These are phyloP conservation scores for Lactarius indigo DNA, from an alignment of 768 basidiomycete genomes.

Conservation along the genomic window DNA sequence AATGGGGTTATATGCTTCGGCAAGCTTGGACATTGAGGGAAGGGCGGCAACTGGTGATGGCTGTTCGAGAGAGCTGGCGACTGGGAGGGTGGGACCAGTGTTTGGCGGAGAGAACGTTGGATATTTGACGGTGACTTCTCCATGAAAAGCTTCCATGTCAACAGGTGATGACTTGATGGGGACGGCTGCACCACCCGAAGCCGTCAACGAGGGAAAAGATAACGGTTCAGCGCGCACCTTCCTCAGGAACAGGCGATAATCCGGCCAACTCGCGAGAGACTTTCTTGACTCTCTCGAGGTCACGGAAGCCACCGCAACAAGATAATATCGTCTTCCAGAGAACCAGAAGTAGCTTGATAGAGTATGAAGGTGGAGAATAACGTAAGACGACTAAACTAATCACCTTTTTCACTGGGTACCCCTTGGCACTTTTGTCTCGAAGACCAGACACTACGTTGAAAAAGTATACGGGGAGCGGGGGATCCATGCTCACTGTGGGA, in stretches of 20 bases:
- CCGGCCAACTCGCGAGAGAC: constrained; percentile 83
- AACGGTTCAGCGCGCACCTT: constrained; percentile 35
- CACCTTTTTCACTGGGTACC: constrained; percentile 97
- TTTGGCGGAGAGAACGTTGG: constrained; percentile 77
- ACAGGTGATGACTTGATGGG: constrained; percentile 87
- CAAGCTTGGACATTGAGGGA: constrained; percentile 59
- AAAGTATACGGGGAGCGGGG: constrained; percentile 88
- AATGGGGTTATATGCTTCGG: constrained; percentile 89
- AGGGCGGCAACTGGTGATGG: constrained; percentile 28
- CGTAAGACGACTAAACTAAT: constrained; percentile 10
- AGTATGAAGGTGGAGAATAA: constrained; percentile 17
- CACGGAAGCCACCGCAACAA: constrained; percentile 90
- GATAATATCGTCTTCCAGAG: constrained; percentile 93
- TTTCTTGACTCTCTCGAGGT: constrained; percentile 77
- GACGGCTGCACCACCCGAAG: constrained; percentile 38
- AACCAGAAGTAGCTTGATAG: constrained; percentile 74
- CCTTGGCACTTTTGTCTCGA: constrained; percentile 90
- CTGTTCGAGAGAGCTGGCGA: constrained; percentile 23
- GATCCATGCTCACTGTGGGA: constrained; percentile 84
- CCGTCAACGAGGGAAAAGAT: not conserved
- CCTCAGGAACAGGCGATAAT: constrained; percentile 52
- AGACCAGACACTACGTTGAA: constrained; percentile 88
- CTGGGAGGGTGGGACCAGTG: constrained; percentile 38
- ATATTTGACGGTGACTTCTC: constrained; percentile 92
- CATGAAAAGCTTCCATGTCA: constrained; percentile 85